Evolutionary conservation across 2,329 filamentous ascomycete genomes (phyloP).

Genomic region (Aspergillus puulaauensis): DNA sequence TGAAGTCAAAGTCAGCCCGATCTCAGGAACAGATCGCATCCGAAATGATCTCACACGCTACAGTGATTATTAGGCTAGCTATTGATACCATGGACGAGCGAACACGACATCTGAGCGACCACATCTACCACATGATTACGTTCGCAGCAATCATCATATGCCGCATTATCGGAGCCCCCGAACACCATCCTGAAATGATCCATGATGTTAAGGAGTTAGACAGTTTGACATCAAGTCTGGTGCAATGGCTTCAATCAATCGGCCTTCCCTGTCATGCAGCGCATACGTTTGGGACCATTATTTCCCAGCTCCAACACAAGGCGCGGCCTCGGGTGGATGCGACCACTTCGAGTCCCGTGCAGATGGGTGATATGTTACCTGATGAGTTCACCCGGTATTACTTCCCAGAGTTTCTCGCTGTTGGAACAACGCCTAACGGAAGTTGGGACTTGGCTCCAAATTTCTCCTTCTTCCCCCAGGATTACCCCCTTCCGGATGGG

Average conservation of each 20-base stretch:
- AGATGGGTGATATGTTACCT: conserved; percentile 8
- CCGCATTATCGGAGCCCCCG: conserved; percentile 40
- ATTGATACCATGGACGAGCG: conserved; percentile 47
- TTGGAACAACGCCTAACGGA: conserved; percentile 26
- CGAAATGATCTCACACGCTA: conserved; percentile 45
- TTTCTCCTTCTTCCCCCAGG: conserved; percentile 15
- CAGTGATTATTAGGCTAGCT: conserved; percentile 40
- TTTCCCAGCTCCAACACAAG: conserved; percentile 33
- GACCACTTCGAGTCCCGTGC: neutral
- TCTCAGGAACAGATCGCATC: conserved; percentile 37
- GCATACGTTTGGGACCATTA: conserved; percentile 41
- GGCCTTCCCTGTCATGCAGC: conserved; percentile 45
- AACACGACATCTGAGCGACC: conserved; percentile 47
- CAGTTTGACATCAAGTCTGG: conserved; percentile 31
- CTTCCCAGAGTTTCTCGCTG: conserved; percentile 33
- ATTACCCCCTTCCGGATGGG: neutral
- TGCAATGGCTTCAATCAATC: conserved; percentile 43
- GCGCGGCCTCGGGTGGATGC: conserved; percentile 27
- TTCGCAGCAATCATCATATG: conserved; percentile 39
- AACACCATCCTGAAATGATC: conserved; percentile 28
- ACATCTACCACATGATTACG: conserved; percentile 50
- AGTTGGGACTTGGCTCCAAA: conserved; percentile 31
- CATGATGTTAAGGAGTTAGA: conserved; percentile 38
- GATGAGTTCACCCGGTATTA: conserved; percentile 26
- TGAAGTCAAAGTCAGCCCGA: conserved; percentile 36